Percentiles rank a stretch among this genome's conserved stretches.
Evolutionary conservation across 257 asterid species (phyloP).

Genomic region (Mitragyna speciosa): DNA sequence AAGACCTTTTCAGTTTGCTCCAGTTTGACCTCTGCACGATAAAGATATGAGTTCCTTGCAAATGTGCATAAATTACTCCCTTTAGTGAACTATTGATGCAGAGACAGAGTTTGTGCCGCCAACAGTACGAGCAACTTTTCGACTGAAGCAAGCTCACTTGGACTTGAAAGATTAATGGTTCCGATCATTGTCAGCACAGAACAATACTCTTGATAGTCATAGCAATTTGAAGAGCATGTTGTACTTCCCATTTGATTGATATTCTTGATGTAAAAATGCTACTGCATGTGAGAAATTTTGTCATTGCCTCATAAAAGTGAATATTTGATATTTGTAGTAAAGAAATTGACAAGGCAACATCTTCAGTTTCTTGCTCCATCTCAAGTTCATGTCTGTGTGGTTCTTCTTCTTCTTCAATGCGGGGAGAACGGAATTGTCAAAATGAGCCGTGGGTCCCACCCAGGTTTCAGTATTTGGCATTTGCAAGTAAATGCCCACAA

Average conservation of each 20-base stretch:
- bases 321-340: conserved; percentile 18
- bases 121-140: conserved; percentile 6
- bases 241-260: conserved; percentile 42
- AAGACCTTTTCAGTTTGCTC: conserved; percentile 22
- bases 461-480: background rate
- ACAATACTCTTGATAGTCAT: conserved; percentile 12
- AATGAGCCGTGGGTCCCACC: background rate
- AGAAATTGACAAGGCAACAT: background rate
- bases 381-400: background rate
- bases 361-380: background rate
- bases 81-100: too few species aligned
- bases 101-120: conserved; percentile 17
- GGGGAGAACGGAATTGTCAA: too few species aligned
- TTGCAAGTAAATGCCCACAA: conserved; percentile 14
- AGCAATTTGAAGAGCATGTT: conserved; percentile 43
- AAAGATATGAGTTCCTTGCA: conserved; percentile 35
- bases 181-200: conserved; percentile 16
- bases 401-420: too few species aligned
- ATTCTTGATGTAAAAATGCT: conserved; percentile 51
- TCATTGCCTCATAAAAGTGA: conserved; percentile 10
- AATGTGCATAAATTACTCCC: conserved; percentile 33
- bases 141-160: conserved; percentile 7
- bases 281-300: conserved; percentile 45
- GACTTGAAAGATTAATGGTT: conserved; percentile 10
- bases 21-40: conserved; percentile 24